Evolutionary conservation across 139 green algal species (phyloP), one percentile per base, ranked within the genome.

Genomic region (Desmodesmus armatus): DNA sequence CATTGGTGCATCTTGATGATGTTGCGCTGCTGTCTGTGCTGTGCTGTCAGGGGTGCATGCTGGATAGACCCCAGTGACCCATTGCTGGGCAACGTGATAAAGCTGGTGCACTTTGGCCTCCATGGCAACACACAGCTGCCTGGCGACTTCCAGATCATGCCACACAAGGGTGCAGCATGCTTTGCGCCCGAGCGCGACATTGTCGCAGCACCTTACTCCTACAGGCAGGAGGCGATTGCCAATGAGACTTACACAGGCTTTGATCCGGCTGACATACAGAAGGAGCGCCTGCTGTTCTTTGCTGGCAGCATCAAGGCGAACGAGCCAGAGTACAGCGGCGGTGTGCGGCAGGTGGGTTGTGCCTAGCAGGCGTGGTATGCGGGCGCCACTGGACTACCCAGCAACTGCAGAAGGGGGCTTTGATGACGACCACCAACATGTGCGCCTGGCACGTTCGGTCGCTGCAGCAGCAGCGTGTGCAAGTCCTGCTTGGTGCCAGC

Each of bases 51-150:
- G 39, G 76, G 81, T 41, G 76, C 63, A 39, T 86, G 87, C 31
- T 80, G 83, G 49, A 60, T 83, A 6, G 80, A 83, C 23, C 55
- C 84, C 5, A 84, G 62, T 17, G 83, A 91, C 60, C 31, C 74
- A 9, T 67, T 84, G 3, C 47, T 84, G 21, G 39, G 35, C n/a
- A 35, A 44, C 25, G 40, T 86, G 9, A 76, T 84, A 4, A 84
- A 87, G 41, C n/a, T 92, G 3, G 67, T 78, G 0, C 88, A 88
- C 43, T 92, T 88, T 77, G 88, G 88, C 0, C 77, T 84, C 35
- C 88, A 86, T 49, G 55, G 4, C 3, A 9, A 33, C 41, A 78
- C 21, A 37, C 25, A 67, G 5, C 39, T 62, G 55, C 43, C 72
- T 3, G 51, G 29, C 27, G 77, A 19, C 44, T 65, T 77, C 25